Conservation (phyloP, 768 basidiomycete species). For the Pholiota conissans region DNA sequence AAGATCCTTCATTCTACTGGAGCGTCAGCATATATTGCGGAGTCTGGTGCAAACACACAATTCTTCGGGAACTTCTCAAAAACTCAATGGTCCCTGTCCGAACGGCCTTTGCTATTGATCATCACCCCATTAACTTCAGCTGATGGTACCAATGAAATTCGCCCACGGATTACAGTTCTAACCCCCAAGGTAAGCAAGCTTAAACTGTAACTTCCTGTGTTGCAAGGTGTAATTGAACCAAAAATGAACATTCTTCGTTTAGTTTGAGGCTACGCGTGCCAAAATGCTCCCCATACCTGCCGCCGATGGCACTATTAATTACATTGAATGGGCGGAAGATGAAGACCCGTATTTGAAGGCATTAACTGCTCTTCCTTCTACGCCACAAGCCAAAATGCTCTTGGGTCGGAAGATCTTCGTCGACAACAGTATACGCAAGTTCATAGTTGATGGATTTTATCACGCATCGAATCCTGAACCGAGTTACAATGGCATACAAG, state of each 20-base stretch:
- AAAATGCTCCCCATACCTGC: constrained; percentile 56
- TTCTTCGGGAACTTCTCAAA: constrained; percentile 75
- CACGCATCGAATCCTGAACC: constrained; percentile 27
- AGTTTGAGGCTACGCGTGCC: constrained; percentile 75
- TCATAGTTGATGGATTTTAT: constrained; percentile 64
- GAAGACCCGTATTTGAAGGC: constrained; percentile 63
- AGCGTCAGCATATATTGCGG: constrained; percentile 73
- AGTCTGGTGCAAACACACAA: constrained; percentile 70
- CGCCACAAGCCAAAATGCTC: neutral
- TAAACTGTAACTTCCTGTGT: neutral
- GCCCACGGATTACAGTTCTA: constrained; percentile 47
- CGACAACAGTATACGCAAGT: constrained; percentile 59
- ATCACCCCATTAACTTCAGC: constrained; percentile 41
- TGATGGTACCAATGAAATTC: constrained; percentile 21
- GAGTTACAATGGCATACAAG: neutral
- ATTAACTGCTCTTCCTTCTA: constrained; percentile 21
- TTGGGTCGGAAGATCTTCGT: constrained; percentile 48
- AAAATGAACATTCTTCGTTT: neutral
- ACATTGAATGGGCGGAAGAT: constrained; percentile 66
- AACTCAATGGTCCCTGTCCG: constrained; percentile 67
- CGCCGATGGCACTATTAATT: constrained; percentile 36
- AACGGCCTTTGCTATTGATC: constrained; percentile 75
- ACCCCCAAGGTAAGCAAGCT: neutral
- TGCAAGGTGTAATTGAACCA: no score
- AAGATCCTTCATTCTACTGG: constrained; percentile 45